phyloP scores from a whole-genome alignment of 306 rosid genomes.

The Casuarina cunninghamiana region DNA sequence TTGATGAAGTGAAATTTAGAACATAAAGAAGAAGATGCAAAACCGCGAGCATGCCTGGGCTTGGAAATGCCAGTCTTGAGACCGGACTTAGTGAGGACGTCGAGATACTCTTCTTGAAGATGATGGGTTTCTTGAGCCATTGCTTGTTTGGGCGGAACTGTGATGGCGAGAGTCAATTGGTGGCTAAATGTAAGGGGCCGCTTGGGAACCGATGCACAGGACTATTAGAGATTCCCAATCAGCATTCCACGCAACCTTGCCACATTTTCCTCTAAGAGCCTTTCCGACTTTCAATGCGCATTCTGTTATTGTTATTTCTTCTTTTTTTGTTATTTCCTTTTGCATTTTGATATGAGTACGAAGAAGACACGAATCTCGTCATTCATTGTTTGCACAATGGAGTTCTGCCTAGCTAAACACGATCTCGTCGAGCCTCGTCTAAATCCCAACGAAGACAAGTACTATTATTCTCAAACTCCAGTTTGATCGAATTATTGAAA shows the following conservation, averaged over 20 bases:
- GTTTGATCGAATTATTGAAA: too few species aligned
- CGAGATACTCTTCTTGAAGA: slow-evolving; percentile 52
- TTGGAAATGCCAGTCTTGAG: slow-evolving; percentile 66
- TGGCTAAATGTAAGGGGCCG: not conserved
- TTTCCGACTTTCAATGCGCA: too few species aligned
- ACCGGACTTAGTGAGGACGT: slow-evolving; percentile 71
- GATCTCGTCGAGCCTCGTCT: too few species aligned
- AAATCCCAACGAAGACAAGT: too few species aligned
- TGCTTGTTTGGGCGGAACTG: not conserved
- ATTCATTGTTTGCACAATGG: too few species aligned
- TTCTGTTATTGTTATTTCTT: too few species aligned
- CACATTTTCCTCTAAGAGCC: too few species aligned
- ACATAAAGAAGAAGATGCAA: not conserved
- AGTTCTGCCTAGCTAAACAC: too few species aligned
- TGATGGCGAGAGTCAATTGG: not conserved
- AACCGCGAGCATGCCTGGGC: slow-evolving; percentile 50
- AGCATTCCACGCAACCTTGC: not conserved
- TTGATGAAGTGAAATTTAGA: not conserved
- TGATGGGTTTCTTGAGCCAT: slow-evolving; percentile 41
- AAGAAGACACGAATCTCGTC: too few species aligned
- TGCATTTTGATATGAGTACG: too few species aligned
- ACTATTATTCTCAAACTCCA: too few species aligned
- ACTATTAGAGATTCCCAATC: not conserved
- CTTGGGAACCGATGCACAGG: not conserved
- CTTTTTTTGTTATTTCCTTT: too few species aligned